A percentile compares a stretch with the other conserved stretches of the same genome.
Evolutionary conservation across 345 rosid species (phyloP).

Genomic region (Lepidium africanum): DNA sequence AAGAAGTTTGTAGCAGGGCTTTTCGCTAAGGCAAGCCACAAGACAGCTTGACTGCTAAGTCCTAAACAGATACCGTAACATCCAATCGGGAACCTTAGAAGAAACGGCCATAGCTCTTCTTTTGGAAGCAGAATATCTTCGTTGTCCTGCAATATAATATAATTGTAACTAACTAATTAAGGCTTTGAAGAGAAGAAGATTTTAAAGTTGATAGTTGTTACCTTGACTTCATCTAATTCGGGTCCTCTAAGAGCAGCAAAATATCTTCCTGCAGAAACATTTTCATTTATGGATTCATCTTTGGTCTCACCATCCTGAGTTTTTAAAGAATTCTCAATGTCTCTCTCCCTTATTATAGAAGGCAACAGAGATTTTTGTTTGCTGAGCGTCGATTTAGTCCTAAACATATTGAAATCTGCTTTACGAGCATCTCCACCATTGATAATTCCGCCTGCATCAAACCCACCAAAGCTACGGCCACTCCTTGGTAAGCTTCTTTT

Average conservation of each 20-base stretch:
- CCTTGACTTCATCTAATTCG: constrained; percentile 94
- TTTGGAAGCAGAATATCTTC: constrained; percentile 89
- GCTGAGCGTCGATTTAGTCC: constrained; percentile 67
- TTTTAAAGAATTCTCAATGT: constrained; percentile 32
- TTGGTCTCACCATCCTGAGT: constrained; percentile 31
- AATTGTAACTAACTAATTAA: background rate
- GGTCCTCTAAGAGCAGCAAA: constrained; percentile 97
- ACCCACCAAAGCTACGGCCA: constrained; percentile 81
- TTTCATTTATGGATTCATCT: constrained; percentile 47
- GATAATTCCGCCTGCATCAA: constrained; percentile 36
- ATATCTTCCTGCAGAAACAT: constrained; percentile 93
- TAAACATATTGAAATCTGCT: constrained; percentile 69
- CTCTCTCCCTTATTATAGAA: constrained; percentile 44
- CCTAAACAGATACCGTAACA: constrained; percentile 90
- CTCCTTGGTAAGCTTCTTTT: constrained; percentile 57
- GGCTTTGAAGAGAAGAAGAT: background rate
- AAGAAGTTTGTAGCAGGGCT: constrained; percentile 71
- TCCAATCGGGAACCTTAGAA: constrained; percentile 83
- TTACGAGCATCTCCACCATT: constrained; percentile 45
- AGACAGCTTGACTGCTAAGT: constrained; percentile 84
- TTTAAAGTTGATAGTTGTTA: constrained; percentile 15
- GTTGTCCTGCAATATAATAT: constrained; percentile 44
- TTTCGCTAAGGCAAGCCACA: constrained; percentile 67
- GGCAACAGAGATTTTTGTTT: constrained; percentile 83
- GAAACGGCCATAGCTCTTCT: constrained; percentile 89